phyloP scores from a whole-genome alignment of 2,329 filamentous ascomycete species.

The Xylaria hypoxylon region DNA sequence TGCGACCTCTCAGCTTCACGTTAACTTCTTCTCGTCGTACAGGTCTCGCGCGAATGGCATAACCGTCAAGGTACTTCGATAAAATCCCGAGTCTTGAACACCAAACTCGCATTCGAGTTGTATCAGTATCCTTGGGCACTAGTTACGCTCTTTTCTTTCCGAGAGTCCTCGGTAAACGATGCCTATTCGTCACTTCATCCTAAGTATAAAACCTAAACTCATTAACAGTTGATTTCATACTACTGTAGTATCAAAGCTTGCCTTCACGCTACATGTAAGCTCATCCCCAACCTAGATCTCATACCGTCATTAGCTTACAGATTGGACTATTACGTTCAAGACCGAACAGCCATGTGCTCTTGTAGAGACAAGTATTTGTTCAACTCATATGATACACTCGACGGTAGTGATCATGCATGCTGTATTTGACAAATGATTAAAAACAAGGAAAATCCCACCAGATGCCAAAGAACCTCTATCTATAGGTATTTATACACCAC shows the following conservation, averaged over 20 bases:
- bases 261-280: background rate
- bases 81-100: too few species aligned
- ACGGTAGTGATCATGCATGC: conserved; percentile 29
- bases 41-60: background rate
- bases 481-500: conserved; percentile 42
- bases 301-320: background rate
- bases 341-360: conserved; percentile 2
- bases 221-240: background rate
- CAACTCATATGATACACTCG: conserved; percentile 13
- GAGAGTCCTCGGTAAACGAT: background rate
- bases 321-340: background rate
- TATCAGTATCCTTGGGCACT: background rate
- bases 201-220: background rate
- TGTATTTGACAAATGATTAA: conserved; percentile 35
- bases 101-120: background rate
- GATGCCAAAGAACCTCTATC: conserved; percentile 41
- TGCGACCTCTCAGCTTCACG: background rate
- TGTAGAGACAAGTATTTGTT: background rate
- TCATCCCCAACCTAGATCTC: background rate
- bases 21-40: background rate
- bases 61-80: background rate
- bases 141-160: too few species aligned
- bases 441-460: conserved; percentile 34
- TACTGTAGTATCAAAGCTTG: background rate
- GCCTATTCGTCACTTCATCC: background rate